Evolutionary conservation across 495 filamentous ascomycete species (phyloP).

Genomic region (Podospora pseudopauciseta): DNA sequence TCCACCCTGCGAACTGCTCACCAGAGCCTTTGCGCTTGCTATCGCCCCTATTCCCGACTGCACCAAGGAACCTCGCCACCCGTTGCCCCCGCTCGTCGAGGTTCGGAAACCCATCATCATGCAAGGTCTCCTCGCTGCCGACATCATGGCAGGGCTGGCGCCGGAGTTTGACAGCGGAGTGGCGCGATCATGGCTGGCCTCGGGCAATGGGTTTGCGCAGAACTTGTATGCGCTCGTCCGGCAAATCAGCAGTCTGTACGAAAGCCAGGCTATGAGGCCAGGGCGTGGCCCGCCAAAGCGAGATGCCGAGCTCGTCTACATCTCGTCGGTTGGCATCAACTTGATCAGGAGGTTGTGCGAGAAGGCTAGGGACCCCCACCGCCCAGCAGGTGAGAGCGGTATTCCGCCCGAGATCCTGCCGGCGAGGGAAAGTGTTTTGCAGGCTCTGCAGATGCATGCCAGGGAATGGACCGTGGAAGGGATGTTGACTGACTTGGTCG

Average conservation of each 20-base stretch:
- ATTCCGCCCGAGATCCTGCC: slow-evolving; percentile 66
- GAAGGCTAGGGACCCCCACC: slow-evolving; percentile 63
- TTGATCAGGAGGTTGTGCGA: slow-evolving; percentile 67
- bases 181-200: slow-evolving; percentile 78
- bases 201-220: slow-evolving; percentile 78
- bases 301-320: slow-evolving; percentile 51
- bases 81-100: slow-evolving; percentile 62
- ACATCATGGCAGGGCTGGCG: slow-evolving; percentile 74
- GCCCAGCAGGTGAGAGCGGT: slow-evolving; percentile 33
- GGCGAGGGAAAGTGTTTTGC: slow-evolving; percentile 65
- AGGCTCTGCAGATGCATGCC: slow-evolving; percentile 58
- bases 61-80: slow-evolving; percentile 38
- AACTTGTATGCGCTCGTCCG: slow-evolving; percentile 71
- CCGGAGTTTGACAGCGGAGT: slow-evolving; percentile 68
- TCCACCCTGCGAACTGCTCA: slow-evolving; percentile 76
- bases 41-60: slow-evolving; percentile 77
- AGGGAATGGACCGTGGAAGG: slow-evolving; percentile 51
- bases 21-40: slow-evolving; percentile 81
- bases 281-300: slow-evolving; percentile 33
- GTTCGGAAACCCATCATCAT: slow-evolving; percentile 80
- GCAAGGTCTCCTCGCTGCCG: slow-evolving; percentile 87
- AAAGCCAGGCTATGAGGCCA: slow-evolving; percentile 32
- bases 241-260: slow-evolving; percentile 59
- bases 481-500: slow-evolving; percentile 69
- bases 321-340: slow-evolving; percentile 66